Conservation (phyloP, 2,329 filamentous ascomycete genomes). For the Samsoniella hepiali region DNA sequence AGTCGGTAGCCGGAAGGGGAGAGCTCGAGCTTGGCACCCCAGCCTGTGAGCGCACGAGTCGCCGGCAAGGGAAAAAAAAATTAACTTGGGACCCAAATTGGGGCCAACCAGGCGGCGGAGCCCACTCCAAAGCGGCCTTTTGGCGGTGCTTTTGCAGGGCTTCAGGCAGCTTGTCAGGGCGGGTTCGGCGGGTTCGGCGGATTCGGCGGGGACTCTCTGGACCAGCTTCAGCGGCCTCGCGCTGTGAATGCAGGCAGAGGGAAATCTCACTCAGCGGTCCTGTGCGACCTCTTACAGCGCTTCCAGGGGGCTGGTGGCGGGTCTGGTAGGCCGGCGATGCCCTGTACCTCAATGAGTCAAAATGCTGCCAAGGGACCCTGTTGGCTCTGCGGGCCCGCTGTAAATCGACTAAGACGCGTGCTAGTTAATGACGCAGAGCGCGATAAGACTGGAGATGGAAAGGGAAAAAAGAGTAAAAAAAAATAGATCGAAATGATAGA, state of each 20-base stretch:
- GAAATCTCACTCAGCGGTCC: background rate
- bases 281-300: background rate
- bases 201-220: background rate
- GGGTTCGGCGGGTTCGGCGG: background rate
- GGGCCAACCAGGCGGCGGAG: background rate
- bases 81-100: background rate
- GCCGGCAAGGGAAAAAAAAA: background rate
- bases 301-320: background rate
- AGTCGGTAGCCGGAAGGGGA: background rate
- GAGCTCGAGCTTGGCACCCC: background rate
- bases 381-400: conserved; percentile 7
- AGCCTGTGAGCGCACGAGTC: background rate
- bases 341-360: background rate
- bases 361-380: background rate
- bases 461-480: conserved; percentile 11
- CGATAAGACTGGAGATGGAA: conserved; percentile 15
- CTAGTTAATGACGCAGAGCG: conserved; percentile 12
- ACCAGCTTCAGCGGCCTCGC: background rate
- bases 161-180: background rate
- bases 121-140: conserved; percentile 4
- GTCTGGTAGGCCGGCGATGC: conserved; percentile 4
- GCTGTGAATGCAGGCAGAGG: no score
- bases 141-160: background rate
- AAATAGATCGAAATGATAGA: background rate
- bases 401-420: conserved; percentile 9